phyloP scores from a whole-genome alignment of 2,329 filamentous ascomycete genomes.

The Aspergillus pseudotamarii region DNA sequence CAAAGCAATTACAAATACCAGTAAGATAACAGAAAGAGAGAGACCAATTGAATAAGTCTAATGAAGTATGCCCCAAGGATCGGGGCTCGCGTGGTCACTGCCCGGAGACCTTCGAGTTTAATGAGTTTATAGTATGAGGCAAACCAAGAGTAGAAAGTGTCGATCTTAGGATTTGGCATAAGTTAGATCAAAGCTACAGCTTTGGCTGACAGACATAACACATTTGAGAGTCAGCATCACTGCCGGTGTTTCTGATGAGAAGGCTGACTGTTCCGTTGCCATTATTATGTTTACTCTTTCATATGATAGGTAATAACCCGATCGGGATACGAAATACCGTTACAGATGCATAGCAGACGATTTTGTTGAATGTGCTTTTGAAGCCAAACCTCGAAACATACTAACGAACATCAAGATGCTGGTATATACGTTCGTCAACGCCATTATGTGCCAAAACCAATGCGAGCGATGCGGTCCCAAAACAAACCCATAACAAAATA shows the following conservation, averaged over 20 bases:
- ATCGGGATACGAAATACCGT: not conserved
- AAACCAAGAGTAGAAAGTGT: too few species aligned
- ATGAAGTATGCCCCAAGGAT: too few species aligned
- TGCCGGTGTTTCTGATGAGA: not conserved
- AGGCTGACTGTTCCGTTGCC: not conserved
- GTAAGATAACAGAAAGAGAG: too few species aligned
- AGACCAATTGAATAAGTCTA: too few species aligned
- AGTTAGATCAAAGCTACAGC: too few species aligned
- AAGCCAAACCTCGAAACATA: not conserved
- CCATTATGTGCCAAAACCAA: conserved; percentile 3
- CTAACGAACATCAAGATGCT: not conserved
- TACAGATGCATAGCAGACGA: not conserved
- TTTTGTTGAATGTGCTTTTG: not conserved
- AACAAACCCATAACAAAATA: conserved; percentile 19
- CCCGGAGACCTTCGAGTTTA: too few species aligned
- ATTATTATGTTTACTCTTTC: not conserved
- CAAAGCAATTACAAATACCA: too few species aligned
- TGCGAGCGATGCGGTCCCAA: not conserved
- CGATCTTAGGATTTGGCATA: too few species aligned
- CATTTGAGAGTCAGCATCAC: not conserved
- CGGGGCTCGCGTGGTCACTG: too few species aligned
- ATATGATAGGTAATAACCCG: not conserved
- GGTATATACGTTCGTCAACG: conserved; percentile 9
- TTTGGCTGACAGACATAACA: too few species aligned
- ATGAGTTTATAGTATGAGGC: too few species aligned